phyloP scores from a whole-genome alignment of 192 early-diverging fungal species.

The Umbelopsis isabellina region DNA sequence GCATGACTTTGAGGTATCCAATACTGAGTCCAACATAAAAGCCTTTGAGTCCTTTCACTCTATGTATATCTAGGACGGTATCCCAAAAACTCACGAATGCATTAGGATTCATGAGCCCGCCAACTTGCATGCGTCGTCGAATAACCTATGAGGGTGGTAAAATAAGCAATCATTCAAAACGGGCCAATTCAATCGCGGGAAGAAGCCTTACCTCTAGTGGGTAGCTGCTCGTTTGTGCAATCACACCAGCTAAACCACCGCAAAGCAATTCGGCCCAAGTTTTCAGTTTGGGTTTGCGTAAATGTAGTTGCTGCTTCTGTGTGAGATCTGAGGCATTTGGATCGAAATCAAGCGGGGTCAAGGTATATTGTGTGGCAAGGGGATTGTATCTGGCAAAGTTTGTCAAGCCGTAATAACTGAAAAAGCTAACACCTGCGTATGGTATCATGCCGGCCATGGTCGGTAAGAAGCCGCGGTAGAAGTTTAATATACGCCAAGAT shows the following conservation, averaged over 20 bases:
- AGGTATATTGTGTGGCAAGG: conserved; percentile 43
- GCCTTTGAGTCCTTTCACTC: conserved; percentile 70
- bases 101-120: conserved; percentile 61
- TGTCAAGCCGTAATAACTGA: conserved; percentile 80
- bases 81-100: conserved; percentile 55
- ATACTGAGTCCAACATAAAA: conserved; percentile 98
- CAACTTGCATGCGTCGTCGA: conserved; percentile 83
- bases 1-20: conserved; percentile 94
- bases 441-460: conserved; percentile 93
- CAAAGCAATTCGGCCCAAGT: conserved; percentile 78
- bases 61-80: conserved; percentile 68
- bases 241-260: conserved; percentile 82
- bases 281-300: conserved; percentile 54
- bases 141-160: conserved; percentile 57
- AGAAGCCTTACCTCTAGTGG: conserved; percentile 70
- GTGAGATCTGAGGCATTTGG: conserved; percentile 26
- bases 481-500: conserved; percentile 66
- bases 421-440: conserved; percentile 95
- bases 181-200: background rate
- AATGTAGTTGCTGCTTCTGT: conserved; percentile 14
- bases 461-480: conserved; percentile 93
- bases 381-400: conserved; percentile 57
- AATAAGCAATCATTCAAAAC: background rate
- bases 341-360: conserved; percentile 33
- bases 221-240: conserved; percentile 88